Conservation (phyloP, 2,329 filamentous ascomycete genomes). For the Chrysoporthe puriensis region DNA sequence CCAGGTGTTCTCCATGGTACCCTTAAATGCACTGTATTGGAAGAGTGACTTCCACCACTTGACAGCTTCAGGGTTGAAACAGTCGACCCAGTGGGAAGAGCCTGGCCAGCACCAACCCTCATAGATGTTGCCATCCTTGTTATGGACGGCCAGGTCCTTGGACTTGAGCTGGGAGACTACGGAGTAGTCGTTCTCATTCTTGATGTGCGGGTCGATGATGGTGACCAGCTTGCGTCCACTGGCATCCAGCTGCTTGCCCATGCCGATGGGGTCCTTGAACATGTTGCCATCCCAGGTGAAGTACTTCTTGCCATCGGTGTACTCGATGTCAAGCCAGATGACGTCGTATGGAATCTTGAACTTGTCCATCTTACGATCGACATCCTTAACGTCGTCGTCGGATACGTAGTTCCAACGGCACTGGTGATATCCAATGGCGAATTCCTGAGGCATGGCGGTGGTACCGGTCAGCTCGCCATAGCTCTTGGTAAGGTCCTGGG, state of each 20-base stretch:
- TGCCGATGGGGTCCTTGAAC: slow-evolving; percentile 82
- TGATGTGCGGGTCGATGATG: slow-evolving; percentile 98
- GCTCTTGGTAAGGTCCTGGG: slow-evolving; percentile 76
- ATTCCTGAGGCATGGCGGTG: slow-evolving; percentile 88
- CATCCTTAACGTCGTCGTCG: slow-evolving; percentile 94
- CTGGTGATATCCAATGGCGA: slow-evolving; percentile 92
- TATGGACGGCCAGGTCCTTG: slow-evolving; percentile 81
- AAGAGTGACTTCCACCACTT: slow-evolving; percentile 92
- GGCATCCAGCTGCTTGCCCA: slow-evolving; percentile 85
- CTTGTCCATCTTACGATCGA: slow-evolving; percentile 95
- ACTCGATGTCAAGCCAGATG: slow-evolving; percentile 98
- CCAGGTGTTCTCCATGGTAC: slow-evolving; percentile 83
- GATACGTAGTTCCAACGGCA: slow-evolving; percentile 99
- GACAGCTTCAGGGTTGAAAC: slow-evolving; percentile 88
- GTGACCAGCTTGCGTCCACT: slow-evolving; percentile 88
- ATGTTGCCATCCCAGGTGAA: slow-evolving; percentile 95
- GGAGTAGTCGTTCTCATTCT: slow-evolving; percentile 79
- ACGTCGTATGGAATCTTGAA: slow-evolving; percentile 95
- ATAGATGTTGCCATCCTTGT: slow-evolving; percentile 87
- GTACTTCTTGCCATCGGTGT: slow-evolving; percentile 95
- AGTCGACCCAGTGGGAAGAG: slow-evolving; percentile 94
- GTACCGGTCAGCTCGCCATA: slow-evolving; percentile 92
- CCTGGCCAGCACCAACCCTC: slow-evolving; percentile 99
- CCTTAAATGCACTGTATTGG: slow-evolving; percentile 85
- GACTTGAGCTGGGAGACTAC: slow-evolving; percentile 81